Base-by-base conservation (phyloP, 2,329 filamentous ascomycete genomes). In the Dothistroma septosporum region DNA sequence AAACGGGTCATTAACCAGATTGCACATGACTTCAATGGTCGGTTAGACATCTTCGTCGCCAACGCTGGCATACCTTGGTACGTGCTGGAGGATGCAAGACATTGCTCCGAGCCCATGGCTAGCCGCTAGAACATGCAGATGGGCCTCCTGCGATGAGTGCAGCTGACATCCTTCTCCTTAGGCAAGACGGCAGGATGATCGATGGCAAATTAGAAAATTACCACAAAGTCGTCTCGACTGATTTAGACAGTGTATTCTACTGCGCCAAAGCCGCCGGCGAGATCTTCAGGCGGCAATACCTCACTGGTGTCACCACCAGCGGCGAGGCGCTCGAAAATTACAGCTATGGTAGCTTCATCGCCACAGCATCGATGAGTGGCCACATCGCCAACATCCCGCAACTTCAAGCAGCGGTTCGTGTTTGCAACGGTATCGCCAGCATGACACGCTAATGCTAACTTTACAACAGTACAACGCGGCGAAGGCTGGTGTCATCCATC, bases 31-130 rank as follows among this genome's bases (percentile, higher is more conserved):
- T 92, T 92, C 68, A 73, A 78, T 61, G 85, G 85, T 73, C 81
- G 85, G 75, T 81, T 87, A 67, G 88, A 92, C 69, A 80, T 91
- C 66, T 91, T 93, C 69, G 84, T 92, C 49, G 89, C 90, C 67
- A 93, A 94, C 72, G 87, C 87, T 14, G 89, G 89, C 55, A 86
- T 92, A 57, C 82, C 86, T 0, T 92, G 88, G 24, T 28, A 28
- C 24, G 24, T 28, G 6, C 6, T 28, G 6, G 3, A 28, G 24
- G 24, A 28, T 28, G 24, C 24, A 28, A 28, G 24, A 28, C 24
- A 28, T 28, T 6, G 24, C 24, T 28, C 24, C 24, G 6, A 28
- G 24, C 24, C 24, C 24, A 28, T 28, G 24, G 24, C 24, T 28
- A 28, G 6, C 24, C 6, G 3, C 24, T 28, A 6, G 24, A 28